phyloP scores from a whole-genome alignment of 768 basidiomycete species.

The Panus rudis region DNA sequence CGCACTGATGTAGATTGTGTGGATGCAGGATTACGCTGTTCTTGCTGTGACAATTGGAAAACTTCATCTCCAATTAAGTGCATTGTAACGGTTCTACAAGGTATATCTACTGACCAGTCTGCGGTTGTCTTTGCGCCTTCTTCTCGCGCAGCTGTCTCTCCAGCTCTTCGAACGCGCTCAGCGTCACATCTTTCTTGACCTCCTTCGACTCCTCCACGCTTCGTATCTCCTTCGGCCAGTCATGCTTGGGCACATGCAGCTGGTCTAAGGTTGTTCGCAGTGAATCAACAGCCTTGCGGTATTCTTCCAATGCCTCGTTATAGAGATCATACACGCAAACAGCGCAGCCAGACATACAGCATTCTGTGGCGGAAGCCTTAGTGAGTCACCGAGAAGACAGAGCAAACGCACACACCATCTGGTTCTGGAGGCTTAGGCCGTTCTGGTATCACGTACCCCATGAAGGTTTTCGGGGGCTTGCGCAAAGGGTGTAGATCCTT shows the following conservation, averaged over 20 bases:
- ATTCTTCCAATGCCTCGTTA: conserved; percentile 61
- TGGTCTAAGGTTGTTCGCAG: conserved; percentile 45
- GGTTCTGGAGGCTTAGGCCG: conserved; percentile 55
- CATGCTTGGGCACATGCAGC: conserved; percentile 40
- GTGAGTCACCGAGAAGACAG: background rate
- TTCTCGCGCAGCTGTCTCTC: conserved; percentile 51
- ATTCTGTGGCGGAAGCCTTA: conserved; percentile 46
- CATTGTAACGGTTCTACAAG: background rate
- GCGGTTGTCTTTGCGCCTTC: conserved; percentile 17
- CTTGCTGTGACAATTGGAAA: background rate
- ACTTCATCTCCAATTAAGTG: conserved; percentile 6
- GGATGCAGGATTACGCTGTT: background rate
- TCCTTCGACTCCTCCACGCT: conserved; percentile 3
- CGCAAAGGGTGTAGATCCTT: background rate
- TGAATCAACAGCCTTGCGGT: conserved; percentile 45
- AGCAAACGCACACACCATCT: conserved; percentile 45
- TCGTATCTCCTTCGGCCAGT: conserved; percentile 62
- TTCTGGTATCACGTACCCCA: conserved; percentile 53
- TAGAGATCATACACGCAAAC: conserved; percentile 89
- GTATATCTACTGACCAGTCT: conserved; percentile 6
- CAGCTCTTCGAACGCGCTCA: conserved; percentile 68
- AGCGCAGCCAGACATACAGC: conserved; percentile 93
- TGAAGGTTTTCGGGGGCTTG: conserved; percentile 31
- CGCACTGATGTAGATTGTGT: background rate
- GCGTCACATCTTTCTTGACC: conserved; percentile 28